Evolutionary conservation across 495 filamentous ascomycete species (phyloP).

Genomic region (Penicillium daleae): DNA sequence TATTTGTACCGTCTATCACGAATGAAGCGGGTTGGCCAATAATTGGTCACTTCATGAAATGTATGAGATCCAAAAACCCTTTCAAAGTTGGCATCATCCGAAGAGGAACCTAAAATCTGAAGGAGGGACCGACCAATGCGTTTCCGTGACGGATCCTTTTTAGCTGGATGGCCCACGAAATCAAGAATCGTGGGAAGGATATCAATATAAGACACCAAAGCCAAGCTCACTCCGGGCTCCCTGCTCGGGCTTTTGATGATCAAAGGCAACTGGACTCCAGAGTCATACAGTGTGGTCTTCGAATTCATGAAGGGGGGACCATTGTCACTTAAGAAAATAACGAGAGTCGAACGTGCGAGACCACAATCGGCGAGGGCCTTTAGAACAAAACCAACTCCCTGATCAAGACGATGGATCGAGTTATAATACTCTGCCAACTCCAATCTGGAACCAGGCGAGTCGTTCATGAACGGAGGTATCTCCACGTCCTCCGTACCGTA

Average conservation of each 20-base stretch:
- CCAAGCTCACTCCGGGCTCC: slow-evolving; percentile 38
- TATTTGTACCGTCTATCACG: slow-evolving; percentile 48
- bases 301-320: slow-evolving; percentile 54
- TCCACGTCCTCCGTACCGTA: slow-evolving; percentile 35
- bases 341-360: slow-evolving; percentile 39
- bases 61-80: slow-evolving; percentile 51
- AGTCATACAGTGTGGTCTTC: slow-evolving; percentile 53
- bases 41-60: slow-evolving; percentile 54
- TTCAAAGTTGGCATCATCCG: slow-evolving; percentile 25
- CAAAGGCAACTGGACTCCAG: slow-evolving; percentile 47
- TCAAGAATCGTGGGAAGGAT: slow-evolving; percentile 49
- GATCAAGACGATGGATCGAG: slow-evolving; percentile 44
- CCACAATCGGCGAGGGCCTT: slow-evolving; percentile 35
- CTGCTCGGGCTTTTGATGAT: slow-evolving; percentile 39
- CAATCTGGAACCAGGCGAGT: slow-evolving; percentile 39
- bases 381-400: slow-evolving; percentile 45
- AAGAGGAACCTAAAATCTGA: slow-evolving; percentile 32
- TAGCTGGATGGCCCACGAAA: slow-evolving; percentile 32
- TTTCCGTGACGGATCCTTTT: slow-evolving; percentile 13
- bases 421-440: slow-evolving; percentile 51
- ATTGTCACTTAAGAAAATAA: slow-evolving; percentile 52
- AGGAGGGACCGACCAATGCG: slow-evolving; percentile 42
- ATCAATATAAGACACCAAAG: slow-evolving; percentile 51
- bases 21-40: slow-evolving; percentile 50
- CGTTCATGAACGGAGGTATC: slow-evolving; percentile 39